phyloP scores from a whole-genome alignment of 2,329 filamentous ascomycete genomes.

The Daldinia sp. region DNA sequence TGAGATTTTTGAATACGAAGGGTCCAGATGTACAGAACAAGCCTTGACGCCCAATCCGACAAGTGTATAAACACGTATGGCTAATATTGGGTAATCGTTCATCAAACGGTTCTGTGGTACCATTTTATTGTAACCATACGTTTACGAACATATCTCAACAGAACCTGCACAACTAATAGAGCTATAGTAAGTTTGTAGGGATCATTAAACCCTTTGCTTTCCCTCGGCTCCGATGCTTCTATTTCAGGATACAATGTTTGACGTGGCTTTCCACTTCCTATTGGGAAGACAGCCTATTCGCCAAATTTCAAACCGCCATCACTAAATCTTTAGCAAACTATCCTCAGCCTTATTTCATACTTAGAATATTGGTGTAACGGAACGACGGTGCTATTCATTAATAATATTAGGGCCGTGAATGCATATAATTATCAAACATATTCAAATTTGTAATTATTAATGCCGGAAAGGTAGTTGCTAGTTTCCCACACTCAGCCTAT shows the following conservation, averaged over 20 bases:
- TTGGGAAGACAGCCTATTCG: slow-evolving; percentile 1
- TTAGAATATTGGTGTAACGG: not conserved
- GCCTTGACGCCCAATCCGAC: slow-evolving; percentile 10
- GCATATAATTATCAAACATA: not conserved
- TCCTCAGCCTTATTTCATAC: slow-evolving; percentile 6
- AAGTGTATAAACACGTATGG: slow-evolving; percentile 10
- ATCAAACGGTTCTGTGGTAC: slow-evolving; percentile 5
- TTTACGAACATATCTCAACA: slow-evolving; percentile 10
- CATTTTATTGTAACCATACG: slow-evolving; percentile 7
- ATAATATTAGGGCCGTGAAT: not conserved
- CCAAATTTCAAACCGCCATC: not conserved
- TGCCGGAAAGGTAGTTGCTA: not conserved
- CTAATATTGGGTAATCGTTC: not conserved
- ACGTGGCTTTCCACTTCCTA: slow-evolving; percentile 3
- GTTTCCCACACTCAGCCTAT: not conserved
- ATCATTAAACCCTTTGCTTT: not conserved
- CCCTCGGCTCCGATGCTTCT: slow-evolving; percentile 3
- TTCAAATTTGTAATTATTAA: not conserved
- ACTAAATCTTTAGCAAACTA: not conserved
- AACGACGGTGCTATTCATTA: too few relatives aligned
- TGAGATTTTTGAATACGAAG: slow-evolving; percentile 7
- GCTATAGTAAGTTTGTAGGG: not conserved
- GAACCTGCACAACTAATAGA: not conserved
- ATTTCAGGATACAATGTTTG: slow-evolving; percentile 12
- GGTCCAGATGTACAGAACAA: not conserved